Base-by-base conservation (phyloP, 1,139 yeast genomes). In the Blastobotrys niveus region DNA sequence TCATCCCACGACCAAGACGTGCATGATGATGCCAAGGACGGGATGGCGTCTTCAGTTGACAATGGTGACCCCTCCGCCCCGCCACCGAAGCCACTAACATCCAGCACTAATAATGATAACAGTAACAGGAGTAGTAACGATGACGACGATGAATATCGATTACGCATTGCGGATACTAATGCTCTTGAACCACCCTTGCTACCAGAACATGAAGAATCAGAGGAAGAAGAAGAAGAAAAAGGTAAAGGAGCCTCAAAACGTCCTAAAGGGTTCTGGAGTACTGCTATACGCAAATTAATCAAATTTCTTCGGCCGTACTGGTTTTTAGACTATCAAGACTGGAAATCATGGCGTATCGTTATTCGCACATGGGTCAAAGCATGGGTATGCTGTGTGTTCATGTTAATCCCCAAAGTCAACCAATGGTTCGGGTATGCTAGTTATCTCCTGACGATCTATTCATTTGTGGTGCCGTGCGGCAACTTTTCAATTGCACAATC, bases 351-450 rank as follows among this genome's bases (percentile, higher is more conserved):
- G 34, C 54, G 54, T 38, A 42, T 50, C 4, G 52, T 57, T 2
- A 29, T 56, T 10, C 48, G 65, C 2, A 56, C 61, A 0, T 61
- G 64, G 63, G 27, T 56, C 7, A 53, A 48, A 38, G 41, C 54
- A 42, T 58, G 61, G 57, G 49, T 55, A 3, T 46, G 56, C 6
- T 36, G 52, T 5, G 10, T 61, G 15, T 30, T 61, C 9, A 41
- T 48, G 9, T 46, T 52, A 9, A 47, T 56, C 9, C 48, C 43
- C 6, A 38, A 36, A 5, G 38, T 59, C 1, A 54, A 46, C 9
- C 29, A 34, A 5, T 61, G 60, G 54, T 41, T 61, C 45, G 63
- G 62, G 1, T 52, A 51, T 7, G 61, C 62, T 1, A 44, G 58
- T 2, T 61, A 55, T 37, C 38, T 61, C 26, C 46, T 60, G 27